Conservation (phyloP, 805 yeast genomes). For the Ogataea populi-albae region DNA sequence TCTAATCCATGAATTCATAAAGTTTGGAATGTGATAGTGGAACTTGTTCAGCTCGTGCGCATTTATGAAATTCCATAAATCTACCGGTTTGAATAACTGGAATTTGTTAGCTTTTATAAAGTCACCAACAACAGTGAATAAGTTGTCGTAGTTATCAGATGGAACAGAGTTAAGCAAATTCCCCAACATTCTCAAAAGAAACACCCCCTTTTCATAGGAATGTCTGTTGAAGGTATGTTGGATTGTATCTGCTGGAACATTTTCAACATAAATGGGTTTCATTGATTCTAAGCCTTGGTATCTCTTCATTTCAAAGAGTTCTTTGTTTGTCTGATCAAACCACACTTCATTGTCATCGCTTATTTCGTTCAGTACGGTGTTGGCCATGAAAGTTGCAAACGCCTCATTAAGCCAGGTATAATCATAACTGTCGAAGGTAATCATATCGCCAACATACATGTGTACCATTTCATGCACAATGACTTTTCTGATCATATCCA, state of each 20-base stretch:
- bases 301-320: conserved; percentile 32
- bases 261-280: conserved; percentile 36
- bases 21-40: conserved; percentile 45
- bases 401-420: conserved; percentile 74
- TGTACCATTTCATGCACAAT: conserved; percentile 73
- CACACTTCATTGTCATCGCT: conserved; percentile 31
- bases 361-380: conserved; percentile 30
- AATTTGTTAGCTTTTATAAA: conserved; percentile 36
- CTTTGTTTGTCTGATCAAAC: conserved; percentile 30
- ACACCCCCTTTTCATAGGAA: conserved; percentile 60
- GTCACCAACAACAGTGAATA: conserved; percentile 35
- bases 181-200: conserved; percentile 51
- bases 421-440: conserved; percentile 66
- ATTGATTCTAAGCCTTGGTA: conserved; percentile 34
- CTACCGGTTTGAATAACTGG: conserved; percentile 45
- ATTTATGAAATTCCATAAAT: conserved; percentile 48
- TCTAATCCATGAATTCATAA: conserved; percentile 59
- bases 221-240: conserved; percentile 47
- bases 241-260: conserved; percentile 37
- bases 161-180: conserved; percentile 36
- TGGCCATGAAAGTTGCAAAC: conserved; percentile 72
- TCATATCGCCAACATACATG: conserved; percentile 74
- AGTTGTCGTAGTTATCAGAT: conserved; percentile 30
- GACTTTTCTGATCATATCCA: conserved; percentile 45
- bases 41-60: conserved; percentile 24